These are phyloP conservation scores for Trichocladium antarcticum DNA, from an alignment of 495 filamentous ascomycete genomes.

Conservation along the genomic window DNA sequence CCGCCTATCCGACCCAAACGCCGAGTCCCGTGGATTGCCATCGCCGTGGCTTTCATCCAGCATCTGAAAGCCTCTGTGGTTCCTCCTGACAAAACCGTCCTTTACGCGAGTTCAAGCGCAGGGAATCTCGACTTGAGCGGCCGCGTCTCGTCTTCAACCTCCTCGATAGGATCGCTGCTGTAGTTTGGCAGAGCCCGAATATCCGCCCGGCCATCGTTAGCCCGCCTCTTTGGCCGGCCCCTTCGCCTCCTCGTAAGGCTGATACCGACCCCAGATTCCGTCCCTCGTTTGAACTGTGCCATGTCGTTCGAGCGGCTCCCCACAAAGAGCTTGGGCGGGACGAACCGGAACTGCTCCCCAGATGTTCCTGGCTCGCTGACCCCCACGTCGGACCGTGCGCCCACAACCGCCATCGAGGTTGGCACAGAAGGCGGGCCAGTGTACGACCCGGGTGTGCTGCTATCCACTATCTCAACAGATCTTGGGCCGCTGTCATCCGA, in stretches of 20 bases:
- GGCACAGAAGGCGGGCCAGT: conserved; percentile 3
- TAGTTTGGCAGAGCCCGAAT: conserved; percentile 35
- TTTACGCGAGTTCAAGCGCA: conserved; percentile 11
- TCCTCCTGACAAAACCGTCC: background rate
- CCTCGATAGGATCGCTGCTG: conserved; percentile 37
- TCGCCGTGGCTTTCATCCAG: too few species aligned
- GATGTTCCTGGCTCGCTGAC: conserved; percentile 3
- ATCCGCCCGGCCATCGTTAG: conserved; percentile 29
- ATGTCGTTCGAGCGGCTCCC: conserved; percentile 24
- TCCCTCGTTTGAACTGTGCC: background rate
- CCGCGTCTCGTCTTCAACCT: conserved; percentile 26
- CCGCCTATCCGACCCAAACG: too few species aligned
- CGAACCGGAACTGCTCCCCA: conserved; percentile 26
- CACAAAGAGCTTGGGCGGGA: conserved; percentile 32
- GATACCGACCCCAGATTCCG: background rate
- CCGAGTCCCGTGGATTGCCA: too few species aligned
- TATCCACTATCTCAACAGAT: background rate
- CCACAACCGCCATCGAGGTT: conserved; percentile 20
- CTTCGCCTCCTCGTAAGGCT: conserved; percentile 14
- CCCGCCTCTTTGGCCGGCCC: conserved; percentile 25
- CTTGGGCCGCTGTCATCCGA: background rate
- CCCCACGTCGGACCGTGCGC: conserved; percentile 17
- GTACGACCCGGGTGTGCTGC: conserved; percentile 2
- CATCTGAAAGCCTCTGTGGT: background rate
- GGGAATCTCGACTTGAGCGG: conserved; percentile 10